Percentiles rank a stretch among this genome's conserved stretches.
phyloP scores from a whole-genome alignment of 805 yeast species.

The Teunomyces lycoperdinae region DNA sequence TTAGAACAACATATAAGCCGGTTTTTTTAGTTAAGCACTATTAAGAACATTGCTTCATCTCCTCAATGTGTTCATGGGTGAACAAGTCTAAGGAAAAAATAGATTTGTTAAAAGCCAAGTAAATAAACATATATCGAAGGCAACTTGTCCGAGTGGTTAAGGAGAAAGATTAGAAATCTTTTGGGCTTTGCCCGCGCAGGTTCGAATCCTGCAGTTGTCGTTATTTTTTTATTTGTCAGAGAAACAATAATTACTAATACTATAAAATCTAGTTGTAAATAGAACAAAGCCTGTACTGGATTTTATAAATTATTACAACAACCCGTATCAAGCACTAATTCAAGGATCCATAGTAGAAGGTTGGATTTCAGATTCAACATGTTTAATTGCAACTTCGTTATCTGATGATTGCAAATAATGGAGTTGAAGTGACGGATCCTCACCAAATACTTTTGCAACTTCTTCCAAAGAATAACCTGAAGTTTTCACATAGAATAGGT shows the following conservation, averaged over 20 bases:
- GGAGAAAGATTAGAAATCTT: slow-evolving; percentile 49
- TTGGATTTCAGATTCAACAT: not conserved
- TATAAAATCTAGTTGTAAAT: not conserved
- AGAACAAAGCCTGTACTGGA: no score
- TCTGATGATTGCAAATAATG: not conserved
- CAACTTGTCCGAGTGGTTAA: slow-evolving; percentile 49
- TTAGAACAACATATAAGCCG: no score
- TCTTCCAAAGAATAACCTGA: slow-evolving; percentile 43
- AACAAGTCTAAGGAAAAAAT: no score
- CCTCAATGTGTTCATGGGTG: no score
- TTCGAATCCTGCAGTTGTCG: slow-evolving; percentile 51
- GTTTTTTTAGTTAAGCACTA: no score
- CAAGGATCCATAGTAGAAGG: not conserved
- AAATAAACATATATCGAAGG: slow-evolving; percentile 12
- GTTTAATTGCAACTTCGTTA: not conserved
- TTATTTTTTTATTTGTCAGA: slow-evolving; percentile 14
- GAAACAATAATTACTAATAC: not conserved
- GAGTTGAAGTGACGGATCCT: slow-evolving; percentile 12
- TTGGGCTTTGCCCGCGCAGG: slow-evolving; percentile 52
- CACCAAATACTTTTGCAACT: slow-evolving; percentile 41
- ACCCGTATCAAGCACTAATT: not conserved
- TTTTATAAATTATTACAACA: no score
- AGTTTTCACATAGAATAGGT: slow-evolving; percentile 40
- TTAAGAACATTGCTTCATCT: no score
- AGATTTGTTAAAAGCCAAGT: not conserved